Evolutionary conservation across 192 early-diverging fungal species (phyloP).

Genomic region (Rhizophagus clarus): DNA sequence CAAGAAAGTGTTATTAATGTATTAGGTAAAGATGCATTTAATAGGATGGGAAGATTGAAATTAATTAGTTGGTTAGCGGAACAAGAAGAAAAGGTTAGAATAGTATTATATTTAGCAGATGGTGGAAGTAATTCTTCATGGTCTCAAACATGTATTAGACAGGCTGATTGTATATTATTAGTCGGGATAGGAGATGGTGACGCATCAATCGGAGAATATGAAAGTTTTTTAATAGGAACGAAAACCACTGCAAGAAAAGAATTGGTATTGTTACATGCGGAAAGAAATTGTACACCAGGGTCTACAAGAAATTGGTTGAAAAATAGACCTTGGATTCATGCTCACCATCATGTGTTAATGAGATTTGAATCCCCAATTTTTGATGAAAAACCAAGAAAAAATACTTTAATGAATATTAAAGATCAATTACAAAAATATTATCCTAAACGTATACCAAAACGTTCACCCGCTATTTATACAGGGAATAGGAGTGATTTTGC

Average conservation of each 20-base stretch:
- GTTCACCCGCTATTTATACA: slow-evolving; percentile 34
- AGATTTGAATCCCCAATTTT: slow-evolving; percentile 42
- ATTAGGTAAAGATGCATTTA: slow-evolving; percentile 91
- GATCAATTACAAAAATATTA: slow-evolving; percentile 72
- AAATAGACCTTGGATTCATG: slow-evolving; percentile 91
- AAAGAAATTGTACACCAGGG: slow-evolving; percentile 75
- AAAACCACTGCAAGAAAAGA: slow-evolving; percentile 99
- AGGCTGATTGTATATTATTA: slow-evolving; percentile 93
- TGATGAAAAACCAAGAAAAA: slow-evolving; percentile 48
- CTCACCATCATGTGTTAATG: slow-evolving; percentile 96
- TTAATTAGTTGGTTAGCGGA: slow-evolving; percentile 91
- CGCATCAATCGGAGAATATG: slow-evolving; percentile 87
- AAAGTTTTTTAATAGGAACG: slow-evolving; percentile 87
- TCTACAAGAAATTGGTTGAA: slow-evolving; percentile 91
- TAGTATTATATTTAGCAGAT: slow-evolving; percentile 96
- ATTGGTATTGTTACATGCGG: slow-evolving; percentile 86
- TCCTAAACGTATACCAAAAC: slow-evolving; percentile 45
- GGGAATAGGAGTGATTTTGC: slow-evolving; percentile 56
- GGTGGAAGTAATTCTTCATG: slow-evolving; percentile 86
- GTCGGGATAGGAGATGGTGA: slow-evolving; percentile 92
- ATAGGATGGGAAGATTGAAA: slow-evolving; percentile 89
- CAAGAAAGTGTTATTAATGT: slow-evolving; percentile 75
- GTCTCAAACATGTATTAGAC: slow-evolving; percentile 94
- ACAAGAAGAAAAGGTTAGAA: slow-evolving; percentile 83
- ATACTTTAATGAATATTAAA: slow-evolving; percentile 63